Base-by-base conservation (phyloP, 176 grass and related monocot species). In the Alloteropsis semialata region DNA sequence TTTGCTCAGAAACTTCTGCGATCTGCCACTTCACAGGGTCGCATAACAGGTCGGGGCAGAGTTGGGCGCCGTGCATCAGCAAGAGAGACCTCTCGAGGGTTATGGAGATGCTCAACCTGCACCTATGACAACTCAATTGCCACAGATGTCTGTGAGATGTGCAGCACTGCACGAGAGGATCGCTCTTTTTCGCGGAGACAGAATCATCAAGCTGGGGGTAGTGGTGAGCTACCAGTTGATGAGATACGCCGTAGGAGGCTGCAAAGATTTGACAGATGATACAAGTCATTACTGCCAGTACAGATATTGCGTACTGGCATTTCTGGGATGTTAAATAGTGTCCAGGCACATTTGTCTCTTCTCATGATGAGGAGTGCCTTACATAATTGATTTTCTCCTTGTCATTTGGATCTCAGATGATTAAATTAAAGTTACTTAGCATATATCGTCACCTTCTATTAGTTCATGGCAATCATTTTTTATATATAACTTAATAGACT, bases 121-220 rank as follows among this genome's bases (percentile, higher is more conserved):
- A 99, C 93, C 44, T 93, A 88, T n/a, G 87, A 96, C 75, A 99
- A 99, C 77, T 92, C 87, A 27, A 10, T 25, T 68, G 72, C 39
- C 42, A 39, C 63, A 28, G 89, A 96, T 76, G 84, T 90, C 27
- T 99, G 96, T 80, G 96, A 99, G 69, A 96, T 99, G 91, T 99
- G 96, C 91, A 92, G 86, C 74, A 92, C 77, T 24, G 16, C 4
- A 0, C 90, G 82, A 34, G 75, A 83, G 22, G 82, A 76, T 48
- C 62, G 0, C 68, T 65, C 19, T 78, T 78, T 92, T 39, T 67
- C 77, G 5, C 57, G 3, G 8, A 82, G 76, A 32, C 74, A 41
- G 69, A 22, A 83, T 69, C 30, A 84, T 57, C 80, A 65, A 29
- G 22, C 36, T 57, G 62, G 27, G 32, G 38, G 45, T 24, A 76